Base-by-base conservation (phyloP, 2,329 filamentous ascomycete species). In the Talaromyces piceae region DNA sequence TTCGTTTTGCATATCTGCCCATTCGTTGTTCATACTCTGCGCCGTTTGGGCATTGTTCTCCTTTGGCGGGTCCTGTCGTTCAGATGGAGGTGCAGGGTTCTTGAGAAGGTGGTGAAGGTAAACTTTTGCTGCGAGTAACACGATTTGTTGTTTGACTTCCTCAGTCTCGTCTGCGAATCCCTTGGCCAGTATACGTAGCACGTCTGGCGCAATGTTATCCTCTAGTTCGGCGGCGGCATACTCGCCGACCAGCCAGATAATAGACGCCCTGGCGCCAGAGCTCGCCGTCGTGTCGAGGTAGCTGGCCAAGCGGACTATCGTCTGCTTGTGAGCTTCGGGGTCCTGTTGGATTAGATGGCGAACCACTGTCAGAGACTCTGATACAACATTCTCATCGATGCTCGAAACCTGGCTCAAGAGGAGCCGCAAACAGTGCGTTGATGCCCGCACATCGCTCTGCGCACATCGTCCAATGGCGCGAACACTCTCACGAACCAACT, bases 241-340 rank as follows among this genome's bases (percentile, higher is more conserved):
- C 68, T 98, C 93, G 43, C 93, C 93, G 0, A 97, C 91, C 0
- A 98, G 81, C 93, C 93, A 98, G 59, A 98, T 87, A 56, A 98
- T 96, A 46, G 88, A 95, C 3, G 93, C 93, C 58, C 93, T 80
- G 3, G 93, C 93, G 54, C 90, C 86, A 1, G 93, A 84, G 55
- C 93, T 91, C 0, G 87, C 88, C 1, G 90, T 88, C 3, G 86
- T 87, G 63, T 96, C 93, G 2, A 98, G 80, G 55, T 95, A 91
- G 69, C 90, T 93, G 5, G 93, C 93, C 45, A 98, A 73, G 44
- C 89, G 81, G 28, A 97, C 82, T 1, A 97, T 90, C 0, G 93
- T 98, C 39, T 84, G 86, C 9, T 82, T 79, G 64, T 98, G 93
- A 3, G 83, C 82, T 25, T 81, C 73, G 0, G 91, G 89, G 56